These are phyloP conservation scores for Jackrogersella minutella DNA, from an alignment of 495 filamentous ascomycete species.

Conservation along the genomic window DNA sequence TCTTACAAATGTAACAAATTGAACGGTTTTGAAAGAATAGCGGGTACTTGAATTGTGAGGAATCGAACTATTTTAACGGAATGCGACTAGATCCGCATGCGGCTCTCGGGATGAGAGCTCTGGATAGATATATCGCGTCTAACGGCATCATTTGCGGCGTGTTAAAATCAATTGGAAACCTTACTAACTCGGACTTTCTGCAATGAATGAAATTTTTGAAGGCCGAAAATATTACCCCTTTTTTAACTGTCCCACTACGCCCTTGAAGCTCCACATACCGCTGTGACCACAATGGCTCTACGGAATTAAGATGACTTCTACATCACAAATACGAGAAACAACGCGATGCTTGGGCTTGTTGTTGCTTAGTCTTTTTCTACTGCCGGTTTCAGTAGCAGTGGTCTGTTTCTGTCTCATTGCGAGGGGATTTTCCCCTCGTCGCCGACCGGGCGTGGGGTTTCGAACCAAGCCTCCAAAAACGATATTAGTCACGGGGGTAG, in stretches of 20 bases:
- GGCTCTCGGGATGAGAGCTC: no score
- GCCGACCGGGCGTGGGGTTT: background rate
- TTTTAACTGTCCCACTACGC: no score
- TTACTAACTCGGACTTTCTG: no score
- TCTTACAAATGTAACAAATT: slow-evolving; percentile 5
- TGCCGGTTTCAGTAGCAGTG: slow-evolving; percentile 49
- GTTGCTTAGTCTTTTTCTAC: slow-evolving; percentile 58
- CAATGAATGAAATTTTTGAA: no score
- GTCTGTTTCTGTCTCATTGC: slow-evolving; percentile 7
- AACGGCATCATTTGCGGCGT: no score
- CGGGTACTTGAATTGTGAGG: background rate
- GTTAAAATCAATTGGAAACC: no score
- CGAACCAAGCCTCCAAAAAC: slow-evolving; percentile 54
- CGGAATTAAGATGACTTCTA: background rate
- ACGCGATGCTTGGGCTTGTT: slow-evolving; percentile 59
- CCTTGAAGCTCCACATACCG: no score
- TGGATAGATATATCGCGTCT: no score
- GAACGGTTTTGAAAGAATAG: background rate
- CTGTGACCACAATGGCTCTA: no score
- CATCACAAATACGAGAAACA: slow-evolving; percentile 42
- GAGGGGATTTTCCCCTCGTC: background rate
- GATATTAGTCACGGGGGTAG: slow-evolving; percentile 75
- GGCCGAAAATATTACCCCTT: no score
- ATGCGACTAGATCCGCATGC: background rate
- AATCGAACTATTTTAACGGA: background rate